Evolutionary conservation across 106 monocot genomes (phyloP).

Genomic region (Agapanthus africanus): DNA sequence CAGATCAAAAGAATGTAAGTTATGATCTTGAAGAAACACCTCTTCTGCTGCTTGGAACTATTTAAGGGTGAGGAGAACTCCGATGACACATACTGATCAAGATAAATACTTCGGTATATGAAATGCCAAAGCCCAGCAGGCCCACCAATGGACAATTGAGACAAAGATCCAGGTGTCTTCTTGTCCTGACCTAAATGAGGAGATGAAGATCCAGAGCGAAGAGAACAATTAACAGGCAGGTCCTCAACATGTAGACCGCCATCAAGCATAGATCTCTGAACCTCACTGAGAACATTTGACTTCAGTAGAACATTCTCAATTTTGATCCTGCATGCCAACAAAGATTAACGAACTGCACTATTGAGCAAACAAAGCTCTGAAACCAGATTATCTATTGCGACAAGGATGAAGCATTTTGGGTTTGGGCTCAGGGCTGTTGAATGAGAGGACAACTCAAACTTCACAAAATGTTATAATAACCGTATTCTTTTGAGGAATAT

Average conservation of each 20-base stretch:
- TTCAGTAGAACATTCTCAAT: slow-evolving; percentile 73
- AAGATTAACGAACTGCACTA: slow-evolving; percentile 1
- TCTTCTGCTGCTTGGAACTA: slow-evolving; percentile 64
- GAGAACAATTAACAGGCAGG: slow-evolving; percentile 60
- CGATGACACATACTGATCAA: slow-evolving; percentile 92
- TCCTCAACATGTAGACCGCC: slow-evolving; percentile 82
- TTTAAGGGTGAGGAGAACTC: slow-evolving; percentile 86
- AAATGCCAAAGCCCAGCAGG: slow-evolving; percentile 96
- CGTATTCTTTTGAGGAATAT: too few species aligned
- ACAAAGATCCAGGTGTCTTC: slow-evolving; percentile 10
- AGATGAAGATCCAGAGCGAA: slow-evolving; percentile 34
- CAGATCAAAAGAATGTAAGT: background rate
- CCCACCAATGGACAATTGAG: slow-evolving; percentile 45
- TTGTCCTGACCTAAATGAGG: slow-evolving; percentile 24
- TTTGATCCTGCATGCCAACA: slow-evolving; percentile 39
- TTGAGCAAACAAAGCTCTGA: slow-evolving; percentile 1
- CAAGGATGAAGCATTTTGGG: too few species aligned
- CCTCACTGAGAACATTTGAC: slow-evolving; percentile 85
- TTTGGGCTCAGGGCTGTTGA: background rate
- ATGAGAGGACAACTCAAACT: too few species aligned
- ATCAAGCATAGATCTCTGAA: slow-evolving; percentile 73
- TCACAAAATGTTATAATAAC: too few species aligned
- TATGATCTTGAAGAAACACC: slow-evolving; percentile 25
- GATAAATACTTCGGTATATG: slow-evolving; percentile 75
- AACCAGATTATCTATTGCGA: too few species aligned